Conservation (phyloP, 495 filamentous ascomycete species). For the Aspergillus kassunensis region DNA sequence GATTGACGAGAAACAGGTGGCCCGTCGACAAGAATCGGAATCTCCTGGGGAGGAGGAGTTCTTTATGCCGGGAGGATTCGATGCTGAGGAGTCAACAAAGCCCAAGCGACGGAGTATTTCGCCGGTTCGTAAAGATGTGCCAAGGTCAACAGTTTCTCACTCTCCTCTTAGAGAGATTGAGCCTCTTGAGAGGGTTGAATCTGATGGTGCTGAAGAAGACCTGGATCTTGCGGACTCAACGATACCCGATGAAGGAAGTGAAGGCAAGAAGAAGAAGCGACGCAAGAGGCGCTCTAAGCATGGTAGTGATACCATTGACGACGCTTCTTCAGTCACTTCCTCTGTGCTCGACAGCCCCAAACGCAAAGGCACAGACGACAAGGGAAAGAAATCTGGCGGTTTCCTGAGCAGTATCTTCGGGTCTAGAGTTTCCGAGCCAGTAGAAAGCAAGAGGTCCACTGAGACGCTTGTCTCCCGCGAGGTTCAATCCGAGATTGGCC, state of each 20-base stretch:
- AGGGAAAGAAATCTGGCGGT: constrained; percentile 30
- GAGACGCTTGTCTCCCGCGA: constrained; percentile 36
- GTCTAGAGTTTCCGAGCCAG: constrained; percentile 32
- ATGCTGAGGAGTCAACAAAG: constrained; percentile 19
- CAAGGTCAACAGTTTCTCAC: constrained; percentile 26
- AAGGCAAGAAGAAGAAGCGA: constrained; percentile 23
- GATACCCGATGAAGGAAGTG: constrained; percentile 13
- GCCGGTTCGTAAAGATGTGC: constrained; percentile 15
- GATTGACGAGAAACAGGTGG: not conserved
- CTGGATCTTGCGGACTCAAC: constrained; percentile 9
- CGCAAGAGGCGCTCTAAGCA: constrained; percentile 32
- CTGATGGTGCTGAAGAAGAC: constrained; percentile 21
- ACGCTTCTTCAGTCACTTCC: constrained; percentile 32
- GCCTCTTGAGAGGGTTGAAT: constrained; percentile 5
- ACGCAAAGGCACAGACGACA: constrained; percentile 27
- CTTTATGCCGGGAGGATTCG: constrained; percentile 43
- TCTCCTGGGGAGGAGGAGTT: constrained; percentile 26
- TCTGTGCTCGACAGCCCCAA: constrained; percentile 34
- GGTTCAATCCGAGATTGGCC: constrained; percentile 35
- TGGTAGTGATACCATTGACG: constrained; percentile 31
- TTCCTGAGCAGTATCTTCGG: constrained; percentile 39
- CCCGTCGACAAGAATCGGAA: constrained; percentile 4
- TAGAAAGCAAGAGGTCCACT: constrained; percentile 27
- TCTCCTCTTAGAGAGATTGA: constrained; percentile 13
- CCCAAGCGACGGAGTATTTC: constrained; percentile 7